A percentile compares a stretch with the other conserved stretches of the same genome.
Conservation (phyloP, 805 yeast species). For the Yarrowia alimentaria region DNA sequence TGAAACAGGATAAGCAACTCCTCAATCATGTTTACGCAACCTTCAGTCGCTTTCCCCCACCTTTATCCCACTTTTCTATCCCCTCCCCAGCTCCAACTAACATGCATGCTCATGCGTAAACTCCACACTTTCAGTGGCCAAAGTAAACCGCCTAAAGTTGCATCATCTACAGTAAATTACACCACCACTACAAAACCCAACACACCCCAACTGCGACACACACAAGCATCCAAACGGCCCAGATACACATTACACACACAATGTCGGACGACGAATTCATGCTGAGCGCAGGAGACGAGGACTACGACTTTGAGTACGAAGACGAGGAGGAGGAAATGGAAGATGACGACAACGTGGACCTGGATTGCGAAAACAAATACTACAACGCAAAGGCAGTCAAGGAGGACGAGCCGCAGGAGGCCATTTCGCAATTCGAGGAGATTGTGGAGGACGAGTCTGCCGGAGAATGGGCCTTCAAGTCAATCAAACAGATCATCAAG, state of each 20-base stretch:
- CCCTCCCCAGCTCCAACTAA: no score
- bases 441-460: slow-evolving; percentile 35
- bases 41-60: no score
- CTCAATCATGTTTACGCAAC: no score
- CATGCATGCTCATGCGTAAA: no score
- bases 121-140: no score
- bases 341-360: slow-evolving; percentile 33
- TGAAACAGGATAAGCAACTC: no score
- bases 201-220: no score
- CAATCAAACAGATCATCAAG: slow-evolving; percentile 41
- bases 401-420: slow-evolving; percentile 40
- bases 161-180: slow-evolving; percentile 19
- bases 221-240: no score
- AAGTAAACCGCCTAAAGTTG: no score
- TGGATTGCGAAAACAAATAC: slow-evolving; percentile 38
- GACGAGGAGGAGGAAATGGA: slow-evolving; percentile 40
- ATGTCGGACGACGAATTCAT: slow-evolving; percentile 44
- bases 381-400: slow-evolving; percentile 42
- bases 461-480: slow-evolving; percentile 39
- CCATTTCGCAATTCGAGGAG: slow-evolving; percentile 37
- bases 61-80: no score
- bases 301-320: slow-evolving; percentile 44
- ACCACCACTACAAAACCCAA: slow-evolving; percentile 11
- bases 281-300: slow-evolving; percentile 43
- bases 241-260: background rate